Base-by-base conservation (phyloP, 164 flowering plant genomes). In the Houttuynia cordata region DNA sequence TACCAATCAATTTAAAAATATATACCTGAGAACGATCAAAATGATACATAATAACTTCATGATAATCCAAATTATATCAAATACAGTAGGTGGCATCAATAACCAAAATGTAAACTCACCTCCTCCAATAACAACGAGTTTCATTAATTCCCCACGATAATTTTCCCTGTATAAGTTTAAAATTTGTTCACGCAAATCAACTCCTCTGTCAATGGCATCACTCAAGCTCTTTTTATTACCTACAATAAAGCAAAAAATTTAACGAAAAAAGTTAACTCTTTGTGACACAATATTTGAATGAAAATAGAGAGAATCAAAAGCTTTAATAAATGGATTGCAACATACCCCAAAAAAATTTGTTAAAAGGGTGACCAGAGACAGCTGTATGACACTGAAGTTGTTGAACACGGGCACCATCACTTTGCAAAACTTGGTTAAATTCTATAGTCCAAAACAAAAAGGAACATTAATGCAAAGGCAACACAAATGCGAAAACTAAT, bases 381-480 rank as follows among this genome's bases (percentile, higher is more conserved):
- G 99, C 76, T 59, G 97, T 94, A 77, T 91, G 86, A 71, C 99
- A 94, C 63, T 88, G 97, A 51, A 94, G 83, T 63, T 94, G 99
- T 67, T 94, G 93, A 76, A 91, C 96, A n/a, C 99, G 99, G 63
- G 93, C 91, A 57, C 76, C 72, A 77, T 94, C 99, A 83, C 51
- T 91, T 76, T 94, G 99, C 75, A 88, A 69, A 63, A 69, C 91
- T 81, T 91, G 99, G 73, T 91, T 86, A 68, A 91, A 94, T 68
- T 94, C 99, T 93, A 67, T 15, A 41, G 42, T 61, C 21, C 61
- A 61, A 51, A 37, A 24, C 22, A 45, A 58, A 45, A 7, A 40
- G 6, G 47, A 25, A 60, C n/a, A 52, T 15, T n/a, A 51, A 12
- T 10, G 56, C n/a, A 47, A 57, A 51, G 51, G 25, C 0, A 51